Percentiles rank a stretch among this genome's conserved stretches.
phyloP scores from a whole-genome alignment of 495 filamentous ascomycete genomes.

The Cryomyces antarcticus region DNA sequence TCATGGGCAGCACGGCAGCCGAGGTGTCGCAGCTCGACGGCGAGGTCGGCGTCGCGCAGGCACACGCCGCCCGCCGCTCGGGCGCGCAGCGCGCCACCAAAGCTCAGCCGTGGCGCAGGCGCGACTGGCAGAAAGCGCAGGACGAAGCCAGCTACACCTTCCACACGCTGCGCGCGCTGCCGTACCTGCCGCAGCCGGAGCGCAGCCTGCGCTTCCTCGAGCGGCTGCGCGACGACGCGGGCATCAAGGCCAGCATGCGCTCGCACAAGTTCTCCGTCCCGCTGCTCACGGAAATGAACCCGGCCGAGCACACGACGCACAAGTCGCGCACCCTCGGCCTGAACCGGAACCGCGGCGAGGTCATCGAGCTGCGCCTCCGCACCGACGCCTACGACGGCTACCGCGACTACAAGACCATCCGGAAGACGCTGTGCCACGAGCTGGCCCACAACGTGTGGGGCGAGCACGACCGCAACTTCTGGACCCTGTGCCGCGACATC shows the following conservation, averaged over 20 bases:
- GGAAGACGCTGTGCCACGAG: conserved; percentile 88
- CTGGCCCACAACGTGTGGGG: conserved; percentile 77
- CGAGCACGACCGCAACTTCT: conserved; percentile 71
- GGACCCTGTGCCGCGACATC: conserved; percentile 66
- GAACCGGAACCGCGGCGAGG: conserved; percentile 73
- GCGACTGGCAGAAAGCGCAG: conserved; percentile 25
- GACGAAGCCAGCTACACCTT: conserved; percentile 59
- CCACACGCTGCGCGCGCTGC: conserved; percentile 50
- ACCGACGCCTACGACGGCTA: conserved; percentile 93
- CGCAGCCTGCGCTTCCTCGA: conserved; percentile 52
- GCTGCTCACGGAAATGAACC: conserved; percentile 88
- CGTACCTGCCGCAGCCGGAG: conserved; percentile 55
- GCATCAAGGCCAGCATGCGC: conserved; percentile 64
- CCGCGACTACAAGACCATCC: conserved; percentile 71
- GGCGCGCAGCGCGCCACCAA: conserved; percentile 18
- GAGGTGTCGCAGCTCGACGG: conserved; percentile 30
- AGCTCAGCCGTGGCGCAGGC: conserved; percentile 14
- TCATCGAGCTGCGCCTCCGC: conserved; percentile 74
- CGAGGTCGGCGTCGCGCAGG: conserved; percentile 12
- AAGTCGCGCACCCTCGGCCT: conserved; percentile 67
- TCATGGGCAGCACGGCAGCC: conserved; percentile 37
- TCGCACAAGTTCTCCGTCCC: conserved; percentile 73
- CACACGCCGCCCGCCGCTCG: conserved; percentile 21
- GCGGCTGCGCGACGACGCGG: conserved; percentile 61
- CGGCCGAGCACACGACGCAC: conserved; percentile 57